phyloP scores from a whole-genome alignment of 2,329 filamentous ascomycete genomes.

The Aspergillaceae sp. region DNA sequence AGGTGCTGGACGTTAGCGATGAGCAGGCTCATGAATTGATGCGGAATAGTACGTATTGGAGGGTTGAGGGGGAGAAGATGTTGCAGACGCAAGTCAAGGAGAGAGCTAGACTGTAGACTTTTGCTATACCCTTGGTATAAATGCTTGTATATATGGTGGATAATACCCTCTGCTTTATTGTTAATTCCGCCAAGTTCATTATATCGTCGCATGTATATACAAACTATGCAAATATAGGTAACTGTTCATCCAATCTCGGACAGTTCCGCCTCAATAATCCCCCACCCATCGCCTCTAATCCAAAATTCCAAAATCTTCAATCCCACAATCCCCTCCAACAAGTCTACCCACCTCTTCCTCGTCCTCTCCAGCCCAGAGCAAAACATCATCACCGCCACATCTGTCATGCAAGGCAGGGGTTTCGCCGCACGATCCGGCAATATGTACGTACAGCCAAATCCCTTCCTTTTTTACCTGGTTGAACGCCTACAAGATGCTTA shows the following conservation, averaged over 20 bases:
- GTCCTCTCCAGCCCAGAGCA: constrained; percentile 18
- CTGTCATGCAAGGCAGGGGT: constrained; percentile 12
- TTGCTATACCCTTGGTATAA: not conserved
- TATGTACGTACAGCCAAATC: too few relatives aligned
- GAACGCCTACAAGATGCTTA: too few relatives aligned
- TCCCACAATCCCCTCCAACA: constrained; percentile 12
- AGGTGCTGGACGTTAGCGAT: constrained; percentile 26
- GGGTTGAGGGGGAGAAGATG: constrained; percentile 27
- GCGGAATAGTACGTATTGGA: constrained; percentile 20
- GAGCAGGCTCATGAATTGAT: constrained; percentile 27
- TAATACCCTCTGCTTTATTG: too few relatives aligned
- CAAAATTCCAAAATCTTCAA: constrained; percentile 12
- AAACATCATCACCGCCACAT: constrained; percentile 20
- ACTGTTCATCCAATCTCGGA: not conserved
- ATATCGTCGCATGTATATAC: not conserved
- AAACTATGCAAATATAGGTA: not conserved
- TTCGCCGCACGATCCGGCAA: too few relatives aligned
- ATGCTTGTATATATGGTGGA: too few relatives aligned
- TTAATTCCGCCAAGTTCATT: too few relatives aligned
- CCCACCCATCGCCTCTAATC: constrained; percentile 10
- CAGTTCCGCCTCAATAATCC: constrained; percentile 12
- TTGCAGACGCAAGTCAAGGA: constrained; percentile 23
- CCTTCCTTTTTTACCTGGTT: too few relatives aligned
- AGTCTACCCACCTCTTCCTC: constrained; percentile 9
- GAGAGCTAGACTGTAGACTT: constrained; percentile 15